Percentiles rank a stretch among this genome's conserved stretches.
Evolutionary conservation across 805 yeast species (phyloP).

Genomic region (Peterozyma toletana): DNA sequence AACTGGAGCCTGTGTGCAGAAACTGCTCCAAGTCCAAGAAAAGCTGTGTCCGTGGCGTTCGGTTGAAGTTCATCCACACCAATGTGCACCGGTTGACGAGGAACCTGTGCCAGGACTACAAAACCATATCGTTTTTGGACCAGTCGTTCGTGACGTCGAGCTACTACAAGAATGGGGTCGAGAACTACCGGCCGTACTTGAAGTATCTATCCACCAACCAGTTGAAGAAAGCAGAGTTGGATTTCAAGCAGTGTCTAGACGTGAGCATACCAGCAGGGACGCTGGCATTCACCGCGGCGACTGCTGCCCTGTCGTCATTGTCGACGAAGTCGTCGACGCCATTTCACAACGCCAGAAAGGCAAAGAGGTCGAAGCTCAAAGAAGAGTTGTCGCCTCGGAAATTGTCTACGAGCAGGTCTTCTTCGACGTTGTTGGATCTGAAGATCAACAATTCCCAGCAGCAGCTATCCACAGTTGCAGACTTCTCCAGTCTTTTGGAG

Average conservation of each 20-base stretch:
- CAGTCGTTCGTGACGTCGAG: constrained; percentile 36
- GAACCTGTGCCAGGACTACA: not conserved
- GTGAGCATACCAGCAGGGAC: not conserved
- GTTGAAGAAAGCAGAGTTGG: constrained; percentile 5
- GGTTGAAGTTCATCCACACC: constrained; percentile 31
- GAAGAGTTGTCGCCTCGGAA: no score
- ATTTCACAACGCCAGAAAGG: no score
- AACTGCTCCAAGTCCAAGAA: constrained; percentile 45
- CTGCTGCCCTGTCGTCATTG: no score
- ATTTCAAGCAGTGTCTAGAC: constrained; percentile 4
- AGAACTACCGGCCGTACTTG: constrained; percentile 24
- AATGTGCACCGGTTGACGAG: constrained; percentile 1
- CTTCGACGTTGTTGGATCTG: no score
- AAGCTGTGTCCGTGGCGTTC: constrained; percentile 37
- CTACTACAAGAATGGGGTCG: constrained; percentile 27
- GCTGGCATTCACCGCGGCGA: no score
- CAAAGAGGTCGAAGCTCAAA: no score
- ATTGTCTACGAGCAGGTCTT: no score
- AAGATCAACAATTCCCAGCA: no score
- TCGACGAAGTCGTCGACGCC: no score
- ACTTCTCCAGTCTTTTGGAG: no score
- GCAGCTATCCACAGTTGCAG: no score
- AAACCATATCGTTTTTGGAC: constrained; percentile 21
- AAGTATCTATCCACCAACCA: constrained; percentile 10
- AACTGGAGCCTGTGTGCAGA: constrained; percentile 51